phyloP scores from a whole-genome alignment of 2,329 filamentous ascomycete genomes.

The Pyricularia grisea region DNA sequence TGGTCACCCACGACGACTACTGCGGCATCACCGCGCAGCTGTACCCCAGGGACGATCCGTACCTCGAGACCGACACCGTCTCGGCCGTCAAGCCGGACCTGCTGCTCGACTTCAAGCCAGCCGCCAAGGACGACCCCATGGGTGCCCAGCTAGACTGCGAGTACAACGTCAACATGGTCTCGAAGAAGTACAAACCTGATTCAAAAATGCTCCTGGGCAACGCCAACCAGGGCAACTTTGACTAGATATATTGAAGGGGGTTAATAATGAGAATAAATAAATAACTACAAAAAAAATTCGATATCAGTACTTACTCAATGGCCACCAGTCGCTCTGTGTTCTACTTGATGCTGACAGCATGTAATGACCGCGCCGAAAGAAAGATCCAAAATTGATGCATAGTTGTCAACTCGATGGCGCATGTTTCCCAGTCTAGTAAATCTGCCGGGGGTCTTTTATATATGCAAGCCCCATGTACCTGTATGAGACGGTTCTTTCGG shows the following conservation, averaged over 20 bases:
- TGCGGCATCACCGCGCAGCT: conserved; percentile 58
- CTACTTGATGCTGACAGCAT: not conserved
- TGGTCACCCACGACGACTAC: conserved; percentile 37
- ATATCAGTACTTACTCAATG: not conserved
- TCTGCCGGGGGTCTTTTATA: too few relatives aligned
- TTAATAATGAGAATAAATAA: not conserved
- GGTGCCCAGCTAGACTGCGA: conserved; percentile 21
- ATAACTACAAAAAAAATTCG: not conserved
- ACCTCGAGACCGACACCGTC: conserved; percentile 34
- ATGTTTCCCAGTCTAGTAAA: too few relatives aligned
- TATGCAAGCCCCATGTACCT: too few relatives aligned
- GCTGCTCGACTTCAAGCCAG: conserved; percentile 24
- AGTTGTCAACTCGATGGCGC: not conserved
- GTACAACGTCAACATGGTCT: conserved; percentile 25
- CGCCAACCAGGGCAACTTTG: not conserved
- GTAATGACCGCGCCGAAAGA: too few relatives aligned
- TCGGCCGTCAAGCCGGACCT: conserved; percentile 29
- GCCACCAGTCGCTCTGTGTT: not conserved
- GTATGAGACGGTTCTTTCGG: too few relatives aligned
- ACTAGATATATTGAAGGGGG: not conserved
- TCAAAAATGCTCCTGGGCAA: not conserved
- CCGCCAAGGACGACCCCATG: conserved; percentile 20
- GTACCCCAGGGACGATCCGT: conserved; percentile 50
- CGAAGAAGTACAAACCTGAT: conserved; percentile 12
- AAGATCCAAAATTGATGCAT: not conserved